A percentile compares a stretch with the other conserved stretches of the same genome.
Conservation (phyloP, 108 stramenopile genomes). For the Nitzschia sp. region DNA sequence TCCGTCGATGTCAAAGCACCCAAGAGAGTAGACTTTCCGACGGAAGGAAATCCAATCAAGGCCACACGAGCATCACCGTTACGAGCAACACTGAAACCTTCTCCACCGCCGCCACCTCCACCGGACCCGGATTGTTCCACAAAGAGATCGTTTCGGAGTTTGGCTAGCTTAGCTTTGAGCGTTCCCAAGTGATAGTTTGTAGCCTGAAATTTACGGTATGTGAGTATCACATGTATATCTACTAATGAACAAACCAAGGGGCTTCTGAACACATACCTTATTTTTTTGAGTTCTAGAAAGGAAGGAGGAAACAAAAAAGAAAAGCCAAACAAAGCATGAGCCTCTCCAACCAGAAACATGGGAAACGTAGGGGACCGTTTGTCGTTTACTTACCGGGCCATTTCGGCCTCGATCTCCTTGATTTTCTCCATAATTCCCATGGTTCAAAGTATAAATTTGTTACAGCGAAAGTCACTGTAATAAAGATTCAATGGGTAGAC, state of each 20-base stretch:
- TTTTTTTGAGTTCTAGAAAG: slow-evolving; percentile 72
- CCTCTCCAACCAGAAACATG: not conserved
- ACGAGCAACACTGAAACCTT: slow-evolving; percentile 93
- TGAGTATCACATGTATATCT: not conserved
- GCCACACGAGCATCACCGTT: slow-evolving; percentile 97
- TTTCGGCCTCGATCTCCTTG: slow-evolving; percentile 79
- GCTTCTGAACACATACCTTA: slow-evolving; percentile 27
- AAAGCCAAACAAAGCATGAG: not conserved
- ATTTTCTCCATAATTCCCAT: slow-evolving; percentile 84
- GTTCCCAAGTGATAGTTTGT: slow-evolving; percentile 90
- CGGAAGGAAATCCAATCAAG: slow-evolving; percentile 95
- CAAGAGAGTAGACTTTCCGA: slow-evolving; percentile 90
- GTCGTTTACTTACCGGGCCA: slow-evolving; percentile 49
- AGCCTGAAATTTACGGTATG: slow-evolving; percentile 34
- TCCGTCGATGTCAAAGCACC: slow-evolving; percentile 88
- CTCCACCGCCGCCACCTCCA: slow-evolving; percentile 63
- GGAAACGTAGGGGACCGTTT: not conserved
- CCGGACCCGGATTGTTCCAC: slow-evolving; percentile 85
- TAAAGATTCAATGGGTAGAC: not conserved
- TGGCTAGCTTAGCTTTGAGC: slow-evolving; percentile 97
- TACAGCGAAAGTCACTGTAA: not conserved
- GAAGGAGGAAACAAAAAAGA: not conserved
- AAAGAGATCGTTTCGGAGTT: slow-evolving; percentile 92
- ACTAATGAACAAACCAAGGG: not conserved
- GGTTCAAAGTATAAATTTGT: slow-evolving; percentile 1